Conservation (phyloP, 257 asterid species). For the Solanum arcanum region DNA sequence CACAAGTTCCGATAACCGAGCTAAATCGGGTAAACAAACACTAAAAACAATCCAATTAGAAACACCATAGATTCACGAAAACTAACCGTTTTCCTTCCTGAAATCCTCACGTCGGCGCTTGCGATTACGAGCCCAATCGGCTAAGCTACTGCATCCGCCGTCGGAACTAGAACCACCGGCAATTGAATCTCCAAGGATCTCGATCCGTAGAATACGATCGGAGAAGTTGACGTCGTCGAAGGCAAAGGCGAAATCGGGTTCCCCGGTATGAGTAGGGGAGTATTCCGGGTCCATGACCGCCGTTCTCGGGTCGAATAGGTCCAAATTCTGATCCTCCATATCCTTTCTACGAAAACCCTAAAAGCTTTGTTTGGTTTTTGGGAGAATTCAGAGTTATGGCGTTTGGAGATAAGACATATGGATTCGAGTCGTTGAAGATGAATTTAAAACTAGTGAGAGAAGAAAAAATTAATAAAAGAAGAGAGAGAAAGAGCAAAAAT, state of each 20-base stretch:
- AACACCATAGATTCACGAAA: neutral
- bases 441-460: neutral
- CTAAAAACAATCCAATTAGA: neutral
- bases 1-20: neutral
- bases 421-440: neutral
- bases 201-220: neutral
- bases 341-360: neutral
- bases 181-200: neutral
- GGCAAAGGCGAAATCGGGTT: conserved; percentile 5
- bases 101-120: conserved; percentile 1
- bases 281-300: neutral
- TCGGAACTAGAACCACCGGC: neutral
- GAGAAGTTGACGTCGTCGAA: conserved; percentile 4
- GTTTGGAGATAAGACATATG: neutral
- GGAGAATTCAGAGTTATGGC: neutral
- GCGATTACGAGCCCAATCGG: conserved; percentile 3
- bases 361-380: neutral
- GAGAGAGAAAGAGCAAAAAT: neutral
- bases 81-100: neutral
- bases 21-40: neutral
- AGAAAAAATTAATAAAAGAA: neutral
- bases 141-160: neutral
- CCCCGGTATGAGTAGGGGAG: neutral
- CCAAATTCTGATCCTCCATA: neutral
- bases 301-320: neutral